Evolutionary conservation across 768 basidiomycete species (phyloP).

Genomic region (Lentinula raphanica): DNA sequence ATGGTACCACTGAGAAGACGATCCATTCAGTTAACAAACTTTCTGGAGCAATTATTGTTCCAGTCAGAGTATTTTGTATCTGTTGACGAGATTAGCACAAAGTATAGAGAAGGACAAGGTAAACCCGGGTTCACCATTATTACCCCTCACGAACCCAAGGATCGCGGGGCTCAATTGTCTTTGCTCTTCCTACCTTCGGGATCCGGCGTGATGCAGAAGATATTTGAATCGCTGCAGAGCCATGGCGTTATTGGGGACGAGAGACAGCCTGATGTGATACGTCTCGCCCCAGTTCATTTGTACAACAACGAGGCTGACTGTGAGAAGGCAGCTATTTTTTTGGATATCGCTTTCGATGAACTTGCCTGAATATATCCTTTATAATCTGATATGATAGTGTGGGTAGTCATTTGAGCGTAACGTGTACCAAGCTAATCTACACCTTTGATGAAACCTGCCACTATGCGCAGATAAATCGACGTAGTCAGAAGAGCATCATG

Average conservation of each 20-base stretch:
- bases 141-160: conserved; percentile 64
- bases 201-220: conserved; percentile 61
- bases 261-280: conserved; percentile 86
- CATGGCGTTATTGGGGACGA: conserved; percentile 90
- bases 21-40: conserved; percentile 63
- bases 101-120: conserved; percentile 21
- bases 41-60: conserved; percentile 60
- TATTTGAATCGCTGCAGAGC: conserved; percentile 55
- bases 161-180: conserved; percentile 85
- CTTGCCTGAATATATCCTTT: conserved; percentile 10
- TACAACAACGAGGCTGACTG: conserved; percentile 84
- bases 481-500: conserved; percentile 49
- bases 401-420: background rate
- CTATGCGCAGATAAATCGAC: conserved; percentile 40
- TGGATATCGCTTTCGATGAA: conserved; percentile 55
- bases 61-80: conserved; percentile 62
- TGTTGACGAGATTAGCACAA: conserved; percentile 17
- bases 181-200: conserved; percentile 68
- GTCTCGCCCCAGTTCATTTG: conserved; percentile 79
- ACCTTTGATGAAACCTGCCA: conserved; percentile 34
- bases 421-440: background rate
- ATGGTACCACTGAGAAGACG: conserved; percentile 64
- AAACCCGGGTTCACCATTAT: conserved; percentile 80
- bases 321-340: conserved; percentile 54
- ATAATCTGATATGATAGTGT: background rate